Conservation (phyloP, 139 green algal genomes). For the Micromonas commoda region DNA sequence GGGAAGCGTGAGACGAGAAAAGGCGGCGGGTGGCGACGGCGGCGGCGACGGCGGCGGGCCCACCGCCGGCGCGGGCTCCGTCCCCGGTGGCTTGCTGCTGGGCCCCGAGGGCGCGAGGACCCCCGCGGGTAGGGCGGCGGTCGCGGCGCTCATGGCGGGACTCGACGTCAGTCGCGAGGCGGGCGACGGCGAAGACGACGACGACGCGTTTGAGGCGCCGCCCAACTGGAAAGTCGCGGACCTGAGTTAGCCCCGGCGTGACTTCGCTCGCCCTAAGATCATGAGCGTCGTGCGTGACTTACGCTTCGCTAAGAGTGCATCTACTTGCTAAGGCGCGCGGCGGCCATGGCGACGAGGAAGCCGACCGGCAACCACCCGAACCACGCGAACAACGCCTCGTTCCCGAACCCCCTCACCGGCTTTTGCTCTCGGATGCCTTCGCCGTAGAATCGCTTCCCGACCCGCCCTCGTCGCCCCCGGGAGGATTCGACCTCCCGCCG, state of each 20-base stretch:
- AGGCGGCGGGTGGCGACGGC: background rate
- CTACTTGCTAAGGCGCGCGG: background rate
- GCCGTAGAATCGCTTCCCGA: too few species aligned
- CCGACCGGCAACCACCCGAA: background rate
- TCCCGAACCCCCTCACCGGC: too few species aligned
- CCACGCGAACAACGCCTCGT: too few species aligned
- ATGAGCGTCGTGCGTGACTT: background rate
- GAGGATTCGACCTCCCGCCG: background rate
- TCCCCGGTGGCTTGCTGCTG: background rate
- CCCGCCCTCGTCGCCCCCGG: background rate
- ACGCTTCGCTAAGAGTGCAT: background rate
- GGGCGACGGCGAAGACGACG: background rate
- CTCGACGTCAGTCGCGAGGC: background rate
- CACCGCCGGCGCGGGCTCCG: background rate
- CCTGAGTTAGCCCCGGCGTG: background rate
- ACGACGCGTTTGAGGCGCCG: background rate
- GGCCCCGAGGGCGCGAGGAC: background rate
- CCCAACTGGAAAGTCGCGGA: conserved; percentile 19
- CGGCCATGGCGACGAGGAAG: background rate
- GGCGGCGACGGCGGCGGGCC: background rate
- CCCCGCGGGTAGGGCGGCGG: background rate
- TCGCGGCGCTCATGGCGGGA: background rate
- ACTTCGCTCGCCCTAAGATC: background rate
- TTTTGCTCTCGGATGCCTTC: too few species aligned
- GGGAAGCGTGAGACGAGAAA: background rate